Evolutionary conservation across 2,329 filamentous ascomycete genomes (phyloP).

Genomic region (Catunica adiposa): DNA sequence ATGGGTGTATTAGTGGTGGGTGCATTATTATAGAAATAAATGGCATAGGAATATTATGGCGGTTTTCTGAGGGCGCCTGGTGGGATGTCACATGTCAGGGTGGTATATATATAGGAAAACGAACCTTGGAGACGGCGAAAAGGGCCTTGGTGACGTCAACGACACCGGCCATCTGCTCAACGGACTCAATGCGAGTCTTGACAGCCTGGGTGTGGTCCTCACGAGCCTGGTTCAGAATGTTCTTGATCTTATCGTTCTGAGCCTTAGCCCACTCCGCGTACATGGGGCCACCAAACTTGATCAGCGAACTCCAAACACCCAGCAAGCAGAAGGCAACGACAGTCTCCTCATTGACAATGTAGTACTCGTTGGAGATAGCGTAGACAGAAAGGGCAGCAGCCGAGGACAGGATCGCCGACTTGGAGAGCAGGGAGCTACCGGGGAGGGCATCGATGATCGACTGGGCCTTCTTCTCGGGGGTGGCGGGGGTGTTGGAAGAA

Average conservation of each 20-base stretch:
- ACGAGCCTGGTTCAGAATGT: constrained; percentile 85
- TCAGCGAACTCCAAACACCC: constrained; percentile 80
- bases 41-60: no score
- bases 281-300: constrained; percentile 82
- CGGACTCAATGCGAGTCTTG: constrained; percentile 82
- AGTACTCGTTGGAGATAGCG: constrained; percentile 98
- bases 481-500: constrained; percentile 53
- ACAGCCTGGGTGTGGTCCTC: constrained; percentile 91
- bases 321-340: constrained; percentile 86
- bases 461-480: constrained; percentile 71
- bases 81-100: background rate
- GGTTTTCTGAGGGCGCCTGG: no score
- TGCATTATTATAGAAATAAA: background rate
- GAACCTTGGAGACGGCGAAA: constrained; percentile 95
- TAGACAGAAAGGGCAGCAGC: constrained; percentile 80
- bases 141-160: constrained; percentile 94
- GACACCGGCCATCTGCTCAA: constrained; percentile 85
- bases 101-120: constrained; percentile 15
- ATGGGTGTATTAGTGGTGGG: constrained; percentile 11
- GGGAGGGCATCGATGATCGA: constrained; percentile 87
- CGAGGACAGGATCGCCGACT: constrained; percentile 92
- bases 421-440: constrained; percentile 81
- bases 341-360: constrained; percentile 97
- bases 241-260: constrained; percentile 83
- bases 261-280: constrained; percentile 85